A percentile compares a stretch with the other conserved stretches of the same genome.
Conservation (phyloP, 495 filamentous ascomycete species). For the Tuber borchii region DNA sequence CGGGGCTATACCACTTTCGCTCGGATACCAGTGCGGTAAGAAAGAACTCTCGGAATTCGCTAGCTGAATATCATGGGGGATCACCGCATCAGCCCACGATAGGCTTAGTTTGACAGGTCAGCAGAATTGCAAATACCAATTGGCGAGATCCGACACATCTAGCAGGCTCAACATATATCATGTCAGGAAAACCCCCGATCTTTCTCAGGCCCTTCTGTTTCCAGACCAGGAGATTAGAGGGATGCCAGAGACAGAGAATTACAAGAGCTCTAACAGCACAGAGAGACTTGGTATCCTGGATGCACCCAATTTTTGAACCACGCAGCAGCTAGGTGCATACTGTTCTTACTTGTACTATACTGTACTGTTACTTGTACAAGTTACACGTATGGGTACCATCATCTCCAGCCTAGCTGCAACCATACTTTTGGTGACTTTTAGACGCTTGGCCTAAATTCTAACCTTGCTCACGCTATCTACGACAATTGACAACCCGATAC, state of each 20-base stretch:
- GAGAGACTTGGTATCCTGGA: background rate
- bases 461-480: background rate
- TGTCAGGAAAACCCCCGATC: background rate
- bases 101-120: background rate
- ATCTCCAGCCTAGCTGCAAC: background rate
- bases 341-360: background rate
- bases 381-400: background rate
- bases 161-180: background rate
- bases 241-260: background rate
- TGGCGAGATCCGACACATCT: background rate
- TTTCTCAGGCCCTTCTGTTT: background rate
- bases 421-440: background rate
- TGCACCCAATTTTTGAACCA: background rate
- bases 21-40: background rate
- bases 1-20: background rate
- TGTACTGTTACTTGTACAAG: background rate
- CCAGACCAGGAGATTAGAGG: background rate
- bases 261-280: background rate
- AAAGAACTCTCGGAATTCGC: background rate
- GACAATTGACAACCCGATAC: background rate
- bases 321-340: background rate
- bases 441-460: background rate
- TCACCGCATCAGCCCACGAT: background rate
- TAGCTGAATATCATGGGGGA: background rate
- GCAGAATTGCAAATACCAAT: background rate